Evolutionary conservation across 208 protist genomes (phyloP).

Genomic region (Crithidia expoeki): DNA sequence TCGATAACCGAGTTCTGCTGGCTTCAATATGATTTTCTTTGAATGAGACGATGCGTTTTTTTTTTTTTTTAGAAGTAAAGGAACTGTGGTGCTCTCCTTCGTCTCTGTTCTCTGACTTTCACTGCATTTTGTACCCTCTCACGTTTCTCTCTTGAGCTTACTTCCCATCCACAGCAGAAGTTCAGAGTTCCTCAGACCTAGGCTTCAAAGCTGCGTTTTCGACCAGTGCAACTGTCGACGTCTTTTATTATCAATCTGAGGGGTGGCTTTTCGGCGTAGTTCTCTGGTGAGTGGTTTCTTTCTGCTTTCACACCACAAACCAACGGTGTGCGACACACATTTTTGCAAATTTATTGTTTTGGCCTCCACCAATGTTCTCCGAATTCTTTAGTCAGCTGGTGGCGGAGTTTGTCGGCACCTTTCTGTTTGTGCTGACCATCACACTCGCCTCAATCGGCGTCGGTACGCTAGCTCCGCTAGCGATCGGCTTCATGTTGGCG

Average conservation of each 20-base stretch:
- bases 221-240: too few species aligned
- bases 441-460: constrained; percentile 73
- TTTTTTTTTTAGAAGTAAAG: too few species aligned
- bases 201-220: not conserved
- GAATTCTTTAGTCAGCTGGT: constrained; percentile 66
- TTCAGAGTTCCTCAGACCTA: not conserved
- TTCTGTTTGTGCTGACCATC: constrained; percentile 84
- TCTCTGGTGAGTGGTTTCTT: constrained; percentile 2
- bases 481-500: constrained; percentile 88
- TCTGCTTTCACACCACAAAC: not conserved
- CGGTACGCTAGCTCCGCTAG: constrained; percentile 66
- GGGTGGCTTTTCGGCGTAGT: not conserved
- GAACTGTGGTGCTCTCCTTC: not conserved
- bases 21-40: too few species aligned
- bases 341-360: not conserved
- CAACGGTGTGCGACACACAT: not conserved
- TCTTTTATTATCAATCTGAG: not conserved
- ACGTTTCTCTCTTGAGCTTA: not conserved
- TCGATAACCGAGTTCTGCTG: too few species aligned
- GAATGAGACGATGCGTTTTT: too few species aligned
- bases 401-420: constrained; percentile 87
- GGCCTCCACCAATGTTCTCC: constrained; percentile 50
- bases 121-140: constrained; percentile 5
- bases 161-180: too few species aligned
- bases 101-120: not conserved